Evolutionary conservation across 306 rosid genomes (phyloP).

Genomic region (Prunus kanzakura): DNA sequence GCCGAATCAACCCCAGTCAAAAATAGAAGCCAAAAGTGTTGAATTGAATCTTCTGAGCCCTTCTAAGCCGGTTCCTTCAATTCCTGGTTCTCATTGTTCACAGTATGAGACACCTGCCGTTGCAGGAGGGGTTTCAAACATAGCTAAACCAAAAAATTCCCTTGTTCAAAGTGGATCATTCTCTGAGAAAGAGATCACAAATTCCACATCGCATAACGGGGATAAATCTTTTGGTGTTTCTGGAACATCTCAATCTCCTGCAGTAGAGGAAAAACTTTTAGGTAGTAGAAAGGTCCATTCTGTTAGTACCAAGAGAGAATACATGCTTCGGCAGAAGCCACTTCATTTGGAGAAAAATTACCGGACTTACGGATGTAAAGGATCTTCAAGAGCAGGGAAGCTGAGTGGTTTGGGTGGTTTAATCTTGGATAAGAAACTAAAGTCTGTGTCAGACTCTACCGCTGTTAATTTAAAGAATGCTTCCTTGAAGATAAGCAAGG

Average conservation of each 20-base stretch:
- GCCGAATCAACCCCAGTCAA: slow-evolving; percentile 43
- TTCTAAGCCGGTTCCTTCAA: slow-evolving; percentile 34
- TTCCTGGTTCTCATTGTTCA: slow-evolving; percentile 40
- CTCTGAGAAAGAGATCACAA: slow-evolving; percentile 44
- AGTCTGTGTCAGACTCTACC: slow-evolving; percentile 63
- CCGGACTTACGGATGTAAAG: slow-evolving; percentile 72
- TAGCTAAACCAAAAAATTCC: slow-evolving; percentile 38
- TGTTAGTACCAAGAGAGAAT: slow-evolving; percentile 61
- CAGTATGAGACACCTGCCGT: slow-evolving; percentile 42
- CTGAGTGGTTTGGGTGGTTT: slow-evolving; percentile 62
- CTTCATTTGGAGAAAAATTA: slow-evolving; percentile 65
- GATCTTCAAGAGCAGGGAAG: slow-evolving; percentile 72
- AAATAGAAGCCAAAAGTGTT: slow-evolving; percentile 46
- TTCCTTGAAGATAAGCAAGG: slow-evolving; percentile 70
- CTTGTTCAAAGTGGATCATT: slow-evolving; percentile 31
- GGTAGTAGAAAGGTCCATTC: slow-evolving; percentile 57
- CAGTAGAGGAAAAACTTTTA: slow-evolving; percentile 52
- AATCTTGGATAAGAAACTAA: slow-evolving; percentile 68
- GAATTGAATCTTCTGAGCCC: slow-evolving; percentile 56
- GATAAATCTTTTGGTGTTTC: slow-evolving; percentile 43
- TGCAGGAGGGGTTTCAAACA: slow-evolving; percentile 34
- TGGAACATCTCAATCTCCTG: slow-evolving; percentile 50
- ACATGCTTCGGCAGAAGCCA: slow-evolving; percentile 78
- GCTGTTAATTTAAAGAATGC: slow-evolving; percentile 62
- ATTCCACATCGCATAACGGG: slow-evolving; percentile 34